Percentiles rank a stretch among this genome's conserved stretches.
phyloP scores from a whole-genome alignment of 2,329 filamentous ascomycete species.

The Akanthomyces uredinophilus region DNA sequence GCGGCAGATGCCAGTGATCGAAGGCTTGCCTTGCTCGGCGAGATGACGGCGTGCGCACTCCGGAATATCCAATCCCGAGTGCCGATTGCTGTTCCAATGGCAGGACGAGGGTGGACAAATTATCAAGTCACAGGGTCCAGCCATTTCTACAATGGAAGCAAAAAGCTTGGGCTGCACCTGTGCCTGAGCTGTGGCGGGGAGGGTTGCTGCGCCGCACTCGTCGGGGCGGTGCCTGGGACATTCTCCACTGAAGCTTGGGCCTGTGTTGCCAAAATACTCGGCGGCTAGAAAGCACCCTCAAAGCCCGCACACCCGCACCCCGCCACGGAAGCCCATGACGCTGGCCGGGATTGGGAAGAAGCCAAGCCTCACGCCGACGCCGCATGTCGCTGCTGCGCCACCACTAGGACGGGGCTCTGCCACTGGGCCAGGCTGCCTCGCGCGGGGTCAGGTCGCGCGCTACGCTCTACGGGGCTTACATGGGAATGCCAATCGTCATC shows the following conservation, averaged over 20 bases:
- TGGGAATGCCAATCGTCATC: slow-evolving; percentile 1
- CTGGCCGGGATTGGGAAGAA: not conserved
- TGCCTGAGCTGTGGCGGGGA: not conserved
- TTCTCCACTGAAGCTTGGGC: not conserved
- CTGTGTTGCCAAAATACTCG: not conserved
- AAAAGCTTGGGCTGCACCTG: not conserved
- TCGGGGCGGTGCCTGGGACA: not conserved
- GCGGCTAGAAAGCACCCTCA: too few species aligned
- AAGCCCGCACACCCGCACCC: too few species aligned
- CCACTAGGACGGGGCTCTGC: not conserved
- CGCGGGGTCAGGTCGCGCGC: too few species aligned
- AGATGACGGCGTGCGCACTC: too few species aligned
- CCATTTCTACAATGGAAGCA: too few species aligned
- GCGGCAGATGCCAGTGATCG: too few species aligned
- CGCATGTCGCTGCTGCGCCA: slow-evolving; percentile 1
- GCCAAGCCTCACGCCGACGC: not conserved
- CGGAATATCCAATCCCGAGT: too few species aligned
- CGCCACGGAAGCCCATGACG: too few species aligned
- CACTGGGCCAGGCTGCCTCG: slow-evolving; percentile 26
- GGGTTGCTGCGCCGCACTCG: not conserved
- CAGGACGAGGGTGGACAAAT: too few species aligned
- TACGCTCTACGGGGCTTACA: not conserved
- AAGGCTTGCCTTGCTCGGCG: too few species aligned
- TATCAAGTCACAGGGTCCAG: too few species aligned
- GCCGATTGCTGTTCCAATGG: too few species aligned